Evolutionary conservation across 2,329 filamentous ascomycete genomes (phyloP).

Genomic region (Colletotrichum sp.): DNA sequence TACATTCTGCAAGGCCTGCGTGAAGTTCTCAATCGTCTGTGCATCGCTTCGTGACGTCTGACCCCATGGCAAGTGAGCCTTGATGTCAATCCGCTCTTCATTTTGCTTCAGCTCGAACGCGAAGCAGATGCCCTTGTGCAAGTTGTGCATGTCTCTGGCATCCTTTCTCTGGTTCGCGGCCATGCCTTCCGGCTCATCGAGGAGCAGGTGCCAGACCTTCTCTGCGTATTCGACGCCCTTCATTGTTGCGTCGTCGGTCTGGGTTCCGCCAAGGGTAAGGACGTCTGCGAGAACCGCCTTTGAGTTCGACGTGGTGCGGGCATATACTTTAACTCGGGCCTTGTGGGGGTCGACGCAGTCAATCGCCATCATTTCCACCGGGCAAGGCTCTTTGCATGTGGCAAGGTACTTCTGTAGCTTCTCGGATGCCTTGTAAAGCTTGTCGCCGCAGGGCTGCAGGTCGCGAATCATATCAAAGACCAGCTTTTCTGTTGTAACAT

Average conservation of each 20-base stretch:
- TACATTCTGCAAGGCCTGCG: background rate
- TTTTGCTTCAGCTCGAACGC: conserved; percentile 27
- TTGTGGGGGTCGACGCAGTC: conserved; percentile 26
- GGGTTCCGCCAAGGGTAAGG: conserved; percentile 26
- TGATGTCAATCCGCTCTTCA: conserved; percentile 13
- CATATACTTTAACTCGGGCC: conserved; percentile 29
- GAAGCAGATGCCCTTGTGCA: conserved; percentile 25
- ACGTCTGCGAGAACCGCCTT: conserved; percentile 24
- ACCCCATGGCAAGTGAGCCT: conserved; percentile 7
- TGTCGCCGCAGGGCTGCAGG: conserved; percentile 11
- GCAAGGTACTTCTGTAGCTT: conserved; percentile 23
- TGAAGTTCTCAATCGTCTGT: conserved; percentile 7
- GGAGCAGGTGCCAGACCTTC: conserved; percentile 27
- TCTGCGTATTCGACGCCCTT: conserved; percentile 23
- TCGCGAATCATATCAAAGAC: conserved; percentile 25
- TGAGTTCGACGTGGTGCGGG: conserved; percentile 21
- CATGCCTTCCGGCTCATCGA: conserved; percentile 25
- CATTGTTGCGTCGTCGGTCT: conserved; percentile 23
- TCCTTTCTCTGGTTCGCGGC: conserved; percentile 17
- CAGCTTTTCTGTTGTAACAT: conserved; percentile 20
- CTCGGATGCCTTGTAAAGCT: conserved; percentile 15
- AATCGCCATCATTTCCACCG: conserved; percentile 27
- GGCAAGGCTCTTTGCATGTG: conserved; percentile 14
- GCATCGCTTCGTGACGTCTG: conserved; percentile 9
- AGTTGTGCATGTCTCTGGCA: background rate